These are phyloP conservation scores for Coccomyxa subellipsoidea DNA, from an alignment of 163 green algal genomes.

Conservation along the genomic window DNA sequence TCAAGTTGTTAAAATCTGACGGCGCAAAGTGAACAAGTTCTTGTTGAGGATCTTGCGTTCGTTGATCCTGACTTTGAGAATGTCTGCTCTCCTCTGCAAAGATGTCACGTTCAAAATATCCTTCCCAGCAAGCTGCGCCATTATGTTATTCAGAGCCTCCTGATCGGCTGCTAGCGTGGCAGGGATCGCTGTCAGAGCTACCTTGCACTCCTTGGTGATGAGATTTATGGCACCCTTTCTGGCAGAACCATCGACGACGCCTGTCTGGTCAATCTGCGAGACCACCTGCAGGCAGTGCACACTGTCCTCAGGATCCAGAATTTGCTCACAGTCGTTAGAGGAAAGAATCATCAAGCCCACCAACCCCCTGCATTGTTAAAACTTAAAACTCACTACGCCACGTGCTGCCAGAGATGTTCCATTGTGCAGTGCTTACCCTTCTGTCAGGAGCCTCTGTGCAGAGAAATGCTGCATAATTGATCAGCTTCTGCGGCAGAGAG, in stretches of 20 bases:
- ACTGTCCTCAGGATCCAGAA: background rate
- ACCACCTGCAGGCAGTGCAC: background rate
- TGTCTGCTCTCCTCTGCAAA: background rate
- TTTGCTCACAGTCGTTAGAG: no score
- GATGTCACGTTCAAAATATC: background rate
- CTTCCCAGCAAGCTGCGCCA: background rate
- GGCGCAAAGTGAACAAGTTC: background rate
- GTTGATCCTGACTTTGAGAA: background rate
- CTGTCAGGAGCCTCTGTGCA: background rate
- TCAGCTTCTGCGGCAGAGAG: conserved; percentile 25
- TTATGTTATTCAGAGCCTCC: background rate
- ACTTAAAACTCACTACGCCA: background rate
- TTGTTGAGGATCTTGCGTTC: background rate
- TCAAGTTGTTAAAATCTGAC: background rate
- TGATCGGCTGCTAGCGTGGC: background rate
- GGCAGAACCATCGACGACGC: background rate
- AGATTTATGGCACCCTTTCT: background rate
- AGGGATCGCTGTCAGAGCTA: background rate
- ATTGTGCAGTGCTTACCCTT: background rate
- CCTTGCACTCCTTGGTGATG: background rate
- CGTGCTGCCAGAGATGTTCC: background rate
- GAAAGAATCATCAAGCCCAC: no score
- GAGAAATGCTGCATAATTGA: conserved; percentile 31
- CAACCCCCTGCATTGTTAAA: no score
- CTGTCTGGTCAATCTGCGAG: background rate